Conservation (phyloP, 495 filamentous ascomycete genomes). For the Talaromyces borbonicus region DNA sequence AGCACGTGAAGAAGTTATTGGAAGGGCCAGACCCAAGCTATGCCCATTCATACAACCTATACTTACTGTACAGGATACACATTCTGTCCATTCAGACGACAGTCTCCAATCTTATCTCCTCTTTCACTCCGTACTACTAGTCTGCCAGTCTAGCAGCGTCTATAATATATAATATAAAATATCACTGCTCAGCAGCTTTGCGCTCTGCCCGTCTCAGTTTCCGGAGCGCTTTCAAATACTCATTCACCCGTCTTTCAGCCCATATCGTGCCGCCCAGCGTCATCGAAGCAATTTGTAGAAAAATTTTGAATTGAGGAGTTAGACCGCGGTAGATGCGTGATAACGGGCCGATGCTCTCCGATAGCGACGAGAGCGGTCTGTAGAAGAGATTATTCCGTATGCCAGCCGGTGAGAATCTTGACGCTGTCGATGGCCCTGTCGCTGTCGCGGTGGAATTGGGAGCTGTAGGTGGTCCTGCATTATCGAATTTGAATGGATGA, state of each 20-base stretch:
- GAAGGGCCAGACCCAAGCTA: no score
- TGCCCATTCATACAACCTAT: no score
- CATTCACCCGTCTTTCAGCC: constrained; percentile 64
- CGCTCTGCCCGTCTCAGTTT: constrained; percentile 51
- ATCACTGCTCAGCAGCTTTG: background rate
- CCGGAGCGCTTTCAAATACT: constrained; percentile 44
- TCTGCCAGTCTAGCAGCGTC: no score
- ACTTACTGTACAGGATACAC: no score
- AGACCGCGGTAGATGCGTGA: constrained; percentile 71
- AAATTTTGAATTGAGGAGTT: constrained; percentile 88
- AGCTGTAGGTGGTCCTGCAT: constrained; percentile 8
- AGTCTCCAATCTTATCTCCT: no score
- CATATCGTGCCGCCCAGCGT: constrained; percentile 76
- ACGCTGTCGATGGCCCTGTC: constrained; percentile 17
- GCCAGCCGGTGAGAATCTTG: constrained; percentile 26
- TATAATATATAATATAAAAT: background rate
- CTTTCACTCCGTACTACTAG: no score
- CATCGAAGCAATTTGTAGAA: constrained; percentile 82
- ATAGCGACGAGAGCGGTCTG: constrained; percentile 35
- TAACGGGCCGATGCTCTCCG: constrained; percentile 32
- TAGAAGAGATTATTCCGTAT: constrained; percentile 31
- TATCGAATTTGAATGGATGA: constrained; percentile 35
- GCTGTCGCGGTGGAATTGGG: constrained; percentile 14
- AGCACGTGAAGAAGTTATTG: no score
- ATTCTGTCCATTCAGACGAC: no score